These are phyloP conservation scores for Globomyces pollinis-pini DNA, from an alignment of 192 early-diverging fungal species.

Conservation along the genomic window DNA sequence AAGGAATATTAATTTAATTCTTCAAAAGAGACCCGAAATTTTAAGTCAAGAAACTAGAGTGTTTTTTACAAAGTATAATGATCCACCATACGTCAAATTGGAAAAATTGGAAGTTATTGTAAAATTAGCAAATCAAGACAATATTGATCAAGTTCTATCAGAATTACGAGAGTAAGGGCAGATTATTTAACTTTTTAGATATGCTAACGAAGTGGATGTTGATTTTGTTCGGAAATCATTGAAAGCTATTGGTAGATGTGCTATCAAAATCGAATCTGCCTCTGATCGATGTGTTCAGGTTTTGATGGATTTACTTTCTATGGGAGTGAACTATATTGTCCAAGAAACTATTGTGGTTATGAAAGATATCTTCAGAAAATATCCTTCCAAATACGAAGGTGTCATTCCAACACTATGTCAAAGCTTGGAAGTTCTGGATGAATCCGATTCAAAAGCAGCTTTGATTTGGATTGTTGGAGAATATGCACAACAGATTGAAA, in stretches of 20 bases:
- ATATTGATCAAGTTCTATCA: constrained; percentile 83
- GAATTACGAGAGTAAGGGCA: constrained; percentile 81
- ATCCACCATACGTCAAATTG: constrained; percentile 93
- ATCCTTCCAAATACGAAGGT: constrained; percentile 78
- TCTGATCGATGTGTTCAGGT: constrained; percentile 78
- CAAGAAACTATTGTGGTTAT: constrained; percentile 88
- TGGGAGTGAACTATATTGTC: constrained; percentile 78
- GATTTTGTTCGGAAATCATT: constrained; percentile 90
- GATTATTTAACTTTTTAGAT: constrained; percentile 39
- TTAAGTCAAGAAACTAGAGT: constrained; percentile 88
- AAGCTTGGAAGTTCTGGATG: constrained; percentile 79
- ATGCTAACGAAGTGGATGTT: constrained; percentile 93
- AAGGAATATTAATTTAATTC: constrained; percentile 91
- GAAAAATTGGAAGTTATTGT: constrained; percentile 95
- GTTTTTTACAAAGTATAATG: constrained; percentile 98
- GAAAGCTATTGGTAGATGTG: constrained; percentile 84
- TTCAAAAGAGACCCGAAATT: constrained; percentile 81
- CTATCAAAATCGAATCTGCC: constrained; percentile 82
- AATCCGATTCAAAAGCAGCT: constrained; percentile 84
- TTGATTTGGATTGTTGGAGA: constrained; percentile 97
- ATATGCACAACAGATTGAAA: constrained; percentile 83
- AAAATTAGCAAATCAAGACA: constrained; percentile 74
- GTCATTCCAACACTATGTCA: constrained; percentile 85
- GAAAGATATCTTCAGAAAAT: constrained; percentile 94
- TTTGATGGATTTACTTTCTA: constrained; percentile 87